Percentiles rank a stretch among this genome's conserved stretches.
phyloP scores from a whole-genome alignment of 1,139 yeast genomes.

The Blastobotrys indianensis region DNA sequence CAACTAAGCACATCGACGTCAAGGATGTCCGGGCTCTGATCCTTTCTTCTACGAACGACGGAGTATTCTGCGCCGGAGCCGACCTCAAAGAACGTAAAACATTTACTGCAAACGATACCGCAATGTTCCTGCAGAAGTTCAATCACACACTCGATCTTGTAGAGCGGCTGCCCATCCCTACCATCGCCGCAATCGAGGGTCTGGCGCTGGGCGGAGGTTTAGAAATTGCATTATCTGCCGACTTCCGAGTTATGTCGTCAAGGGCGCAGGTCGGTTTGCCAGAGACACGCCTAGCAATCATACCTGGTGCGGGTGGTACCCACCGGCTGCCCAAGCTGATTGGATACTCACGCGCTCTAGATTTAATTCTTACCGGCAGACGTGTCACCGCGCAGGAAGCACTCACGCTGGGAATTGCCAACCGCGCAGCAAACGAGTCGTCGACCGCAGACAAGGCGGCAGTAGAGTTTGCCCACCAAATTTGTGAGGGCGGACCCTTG shows the following conservation, averaged over 20 bases:
- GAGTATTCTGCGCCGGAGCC: slow-evolving; percentile 34
- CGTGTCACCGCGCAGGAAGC: slow-evolving; percentile 28
- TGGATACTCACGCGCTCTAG: slow-evolving; percentile 29
- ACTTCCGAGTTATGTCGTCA: slow-evolving; percentile 26
- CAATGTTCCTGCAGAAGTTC: slow-evolving; percentile 26
- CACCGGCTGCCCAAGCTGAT: slow-evolving; percentile 28
- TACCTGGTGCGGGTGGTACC: slow-evolving; percentile 34
- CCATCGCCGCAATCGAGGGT: slow-evolving; percentile 29
- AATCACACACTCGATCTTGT: slow-evolving; percentile 27
- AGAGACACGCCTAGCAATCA: slow-evolving; percentile 29
- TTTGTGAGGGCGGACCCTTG: slow-evolving; percentile 31
- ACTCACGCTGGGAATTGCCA: slow-evolving; percentile 24
- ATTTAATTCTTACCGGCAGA: slow-evolving; percentile 28
- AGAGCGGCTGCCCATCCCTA: slow-evolving; percentile 28
- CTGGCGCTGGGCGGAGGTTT: slow-evolving; percentile 33
- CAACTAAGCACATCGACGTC: slow-evolving; percentile 20
- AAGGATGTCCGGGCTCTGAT: slow-evolving; percentile 27
- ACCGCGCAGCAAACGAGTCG: slow-evolving; percentile 22
- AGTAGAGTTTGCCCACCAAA: slow-evolving; percentile 23
- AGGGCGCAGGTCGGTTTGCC: slow-evolving; percentile 26
- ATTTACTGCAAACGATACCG: slow-evolving; percentile 28
- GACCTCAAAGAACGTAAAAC: slow-evolving; percentile 33
- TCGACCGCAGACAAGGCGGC: slow-evolving; percentile 23
- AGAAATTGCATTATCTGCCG: slow-evolving; percentile 29
- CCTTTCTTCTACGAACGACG: slow-evolving; percentile 25